phyloP scores from a whole-genome alignment of 1,284 basidiomycete genomes.

The Nidula niveotomentosa region DNA sequence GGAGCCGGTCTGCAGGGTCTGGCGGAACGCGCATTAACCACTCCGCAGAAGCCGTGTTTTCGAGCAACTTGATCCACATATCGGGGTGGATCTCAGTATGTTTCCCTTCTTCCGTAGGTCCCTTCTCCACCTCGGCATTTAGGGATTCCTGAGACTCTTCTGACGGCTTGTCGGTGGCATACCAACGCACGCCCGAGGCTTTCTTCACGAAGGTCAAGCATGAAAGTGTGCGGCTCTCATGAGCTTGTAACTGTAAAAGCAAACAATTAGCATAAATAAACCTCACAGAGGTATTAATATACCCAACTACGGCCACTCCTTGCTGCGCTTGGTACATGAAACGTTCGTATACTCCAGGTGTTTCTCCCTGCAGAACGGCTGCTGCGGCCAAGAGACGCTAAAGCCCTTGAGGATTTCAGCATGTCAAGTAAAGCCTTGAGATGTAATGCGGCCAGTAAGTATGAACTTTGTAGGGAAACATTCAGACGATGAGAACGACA shows the following conservation, averaged over 20 bases:
- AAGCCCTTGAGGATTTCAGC: no score
- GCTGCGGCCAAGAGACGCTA: no score
- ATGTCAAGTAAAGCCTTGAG: no score
- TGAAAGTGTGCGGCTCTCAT: no score
- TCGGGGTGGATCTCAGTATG: background rate
- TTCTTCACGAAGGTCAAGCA: background rate
- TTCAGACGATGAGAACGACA: no score
- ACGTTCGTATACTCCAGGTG: no score
- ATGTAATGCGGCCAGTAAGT: no score
- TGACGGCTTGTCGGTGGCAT: background rate
- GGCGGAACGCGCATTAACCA: background rate
- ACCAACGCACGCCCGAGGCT: background rate
- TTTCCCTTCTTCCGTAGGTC: background rate
- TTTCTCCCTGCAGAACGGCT: no score
- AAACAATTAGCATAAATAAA: background rate
- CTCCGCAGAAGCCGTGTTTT: slow-evolving; percentile 1
- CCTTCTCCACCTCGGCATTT: background rate
- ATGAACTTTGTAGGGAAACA: no score
- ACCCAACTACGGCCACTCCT: no score
- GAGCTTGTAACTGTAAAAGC: background rate
- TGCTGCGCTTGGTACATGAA: no score
- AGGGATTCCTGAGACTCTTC: background rate
- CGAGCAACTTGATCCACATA: background rate
- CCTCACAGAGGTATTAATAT: no score
- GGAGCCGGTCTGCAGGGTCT: background rate